Evolutionary conservation across 2,329 filamentous ascomycete genomes (phyloP), one percentile per base, ranked within the genome.

Genomic region (Sporothrix luriei): DNA sequence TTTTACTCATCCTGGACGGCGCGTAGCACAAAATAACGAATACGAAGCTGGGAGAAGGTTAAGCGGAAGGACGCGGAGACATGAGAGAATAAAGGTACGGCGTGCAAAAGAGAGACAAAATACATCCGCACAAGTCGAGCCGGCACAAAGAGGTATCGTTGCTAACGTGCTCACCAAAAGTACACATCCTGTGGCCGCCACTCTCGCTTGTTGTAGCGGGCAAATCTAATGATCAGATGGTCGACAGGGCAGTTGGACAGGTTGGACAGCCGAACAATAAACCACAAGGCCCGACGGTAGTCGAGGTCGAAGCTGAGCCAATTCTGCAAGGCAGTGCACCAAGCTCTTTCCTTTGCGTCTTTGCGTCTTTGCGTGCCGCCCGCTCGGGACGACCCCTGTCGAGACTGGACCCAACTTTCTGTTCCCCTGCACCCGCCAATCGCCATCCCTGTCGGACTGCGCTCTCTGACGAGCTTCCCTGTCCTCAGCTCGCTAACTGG

Each of bases 401-500:
- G 21, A 29, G 7, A 14, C 3, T 43, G 10, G 11, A 43, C 7
- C 16, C 33, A 21, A 13, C 11, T 43, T 43, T 38, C n/a, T n/a
- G 7, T 7, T 10, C 46, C 69, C 69, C 66, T 71, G 69, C 66
- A 62, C 24, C 61, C 16, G 14, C 69, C 69, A 71, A 55, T 71
- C 61, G 46, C 21, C 61, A 66, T 61, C 62, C 62, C 48, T 52
- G 64, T 61, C 68, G 54, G 54, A 5, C 46, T 21, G 13, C 33
- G n/a, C 19, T 59, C 69, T 66, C 66, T 66, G 52, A 68, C 66
- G 66, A 54, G 66, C 57, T 43, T 29, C 51, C 49, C 6, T 16
- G 33, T 61, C 40, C 14, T 61, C 59, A 54, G 48, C 67, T 64
- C 54, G 33, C 38, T 19, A 49, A 65, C 38, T 61, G 55, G 55